These are phyloP conservation scores for Paraconiothyrium sp. DNA, from an alignment of 2,329 filamentous ascomycete species.

Conservation along the genomic window DNA sequence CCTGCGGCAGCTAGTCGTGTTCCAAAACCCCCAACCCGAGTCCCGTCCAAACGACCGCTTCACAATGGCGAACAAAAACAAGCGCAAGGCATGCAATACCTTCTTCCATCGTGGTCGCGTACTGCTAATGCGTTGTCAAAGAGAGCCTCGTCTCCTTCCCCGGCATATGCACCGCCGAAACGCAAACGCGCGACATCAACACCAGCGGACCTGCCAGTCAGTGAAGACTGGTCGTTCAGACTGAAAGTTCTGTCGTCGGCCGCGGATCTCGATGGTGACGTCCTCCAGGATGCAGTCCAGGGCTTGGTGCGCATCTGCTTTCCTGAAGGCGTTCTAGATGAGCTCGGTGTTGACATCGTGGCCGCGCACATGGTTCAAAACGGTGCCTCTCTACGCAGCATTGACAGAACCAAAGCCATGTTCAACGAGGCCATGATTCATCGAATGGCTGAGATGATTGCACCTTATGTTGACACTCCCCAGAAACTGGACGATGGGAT, in stretches of 20 bases:
- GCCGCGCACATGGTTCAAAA: constrained; percentile 34
- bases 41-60: background rate
- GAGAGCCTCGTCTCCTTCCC: background rate
- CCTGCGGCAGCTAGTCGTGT: too few species aligned
- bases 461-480: constrained; percentile 27
- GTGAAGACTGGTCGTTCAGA: constrained; percentile 34
- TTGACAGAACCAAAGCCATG: constrained; percentile 24
- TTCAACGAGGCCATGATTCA: constrained; percentile 34
- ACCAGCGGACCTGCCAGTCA: constrained; percentile 19
- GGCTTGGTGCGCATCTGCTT: constrained; percentile 41
- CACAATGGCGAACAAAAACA: background rate
- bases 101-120: background rate
- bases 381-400: constrained; percentile 24
- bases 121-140: background rate
- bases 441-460: constrained; percentile 31
- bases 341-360: constrained; percentile 32
- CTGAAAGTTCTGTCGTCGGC: constrained; percentile 33
- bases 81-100: constrained; percentile 7
- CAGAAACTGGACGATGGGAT: constrained; percentile 26
- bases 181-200: background rate
- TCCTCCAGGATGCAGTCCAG: constrained; percentile 37
- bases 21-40: too few species aligned
- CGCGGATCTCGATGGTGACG: constrained; percentile 21
- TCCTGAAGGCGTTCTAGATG: constrained; percentile 32
- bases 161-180: background rate